A percentile compares a stretch with the other conserved stretches of the same genome.
Evolutionary conservation across 176 grass and related monocot genomes (phyloP).

Genomic region (Oryza glaberrima): DNA sequence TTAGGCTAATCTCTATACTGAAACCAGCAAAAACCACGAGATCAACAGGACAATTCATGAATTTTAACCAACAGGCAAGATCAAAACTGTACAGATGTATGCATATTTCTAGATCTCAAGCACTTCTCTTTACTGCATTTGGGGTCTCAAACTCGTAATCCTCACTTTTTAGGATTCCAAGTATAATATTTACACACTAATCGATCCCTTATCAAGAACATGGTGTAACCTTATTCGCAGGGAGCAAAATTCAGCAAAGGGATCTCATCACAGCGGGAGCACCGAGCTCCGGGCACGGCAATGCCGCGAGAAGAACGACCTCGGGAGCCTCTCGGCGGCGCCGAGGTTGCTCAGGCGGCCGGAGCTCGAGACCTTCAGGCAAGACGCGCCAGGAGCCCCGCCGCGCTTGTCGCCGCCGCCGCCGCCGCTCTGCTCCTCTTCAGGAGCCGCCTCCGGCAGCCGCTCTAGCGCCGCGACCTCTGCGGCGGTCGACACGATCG

Average conservation of each 20-base stretch:
- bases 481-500: slow-evolving; percentile 25
- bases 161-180: slow-evolving; percentile 48
- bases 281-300: slow-evolving; percentile 64
- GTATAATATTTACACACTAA: background rate
- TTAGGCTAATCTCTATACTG: background rate
- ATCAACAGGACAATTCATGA: background rate
- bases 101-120: background rate
- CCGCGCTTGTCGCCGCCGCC: slow-evolving; percentile 34
- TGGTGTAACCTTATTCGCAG: slow-evolving; percentile 32
- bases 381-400: slow-evolving; percentile 16
- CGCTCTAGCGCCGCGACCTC: slow-evolving; percentile 27
- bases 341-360: slow-evolving; percentile 13
- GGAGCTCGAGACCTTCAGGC: slow-evolving; percentile 23
- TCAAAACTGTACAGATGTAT: background rate
- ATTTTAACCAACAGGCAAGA: background rate
- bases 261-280: slow-evolving; percentile 50
- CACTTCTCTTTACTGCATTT: slow-evolving; percentile 21
- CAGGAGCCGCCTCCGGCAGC: slow-evolving; percentile 37
- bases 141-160: slow-evolving; percentile 2
- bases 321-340: slow-evolving; percentile 43
- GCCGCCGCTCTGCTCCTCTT: slow-evolving; percentile 42
- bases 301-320: slow-evolving; percentile 72
- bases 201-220: background rate
- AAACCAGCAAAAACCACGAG: background rate
- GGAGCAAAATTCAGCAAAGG: slow-evolving; percentile 47